Evolutionary conservation across 768 basidiomycete genomes (phyloP), one percentile per base, ranked within the genome.

Genomic region (Suillus americanus): DNA sequence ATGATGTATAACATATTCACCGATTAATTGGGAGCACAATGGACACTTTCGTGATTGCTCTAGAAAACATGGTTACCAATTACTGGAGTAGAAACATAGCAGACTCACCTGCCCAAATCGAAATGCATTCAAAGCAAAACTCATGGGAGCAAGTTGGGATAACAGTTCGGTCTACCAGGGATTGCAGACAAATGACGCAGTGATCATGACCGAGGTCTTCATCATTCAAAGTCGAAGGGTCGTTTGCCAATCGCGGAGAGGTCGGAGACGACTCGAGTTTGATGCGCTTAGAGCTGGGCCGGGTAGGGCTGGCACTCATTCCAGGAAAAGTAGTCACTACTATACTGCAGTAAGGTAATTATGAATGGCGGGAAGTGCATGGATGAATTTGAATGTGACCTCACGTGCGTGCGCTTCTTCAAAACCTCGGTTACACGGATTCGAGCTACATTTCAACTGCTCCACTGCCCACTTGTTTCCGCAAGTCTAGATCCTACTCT

Each of bases 111-210:
- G 91, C 85, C 95, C 95, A 97, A 1, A 95, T 77, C 55, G 90
- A 79, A 28, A 97, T 82, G 74, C 95, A 98, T 63, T 93, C 91
- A 68, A 97, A 97, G 71, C 95, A 98, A 72, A 96, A 96, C 71
- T 92, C 91, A 79, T 98, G 95, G 2, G 92, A 91, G 75, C 95
- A 97, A 9, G 81, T 83, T 1, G 94, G 92, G 30, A 97, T 80
- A 45, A 96, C 83, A 0, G 95, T 91, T 53, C 91, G 81, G 78
- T 97, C 94, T 16, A 82, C 79, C 60, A 95, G 79, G 13, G 79
- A 65, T 70, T 96, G 92, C 28, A 98, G 79, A 70, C 95, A 98
- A 40, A 98, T 97, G 64, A 90, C 88, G 72, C 95, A 98, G 69
- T 87, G 81, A 28, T 89, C 86, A 53, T 83, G 20, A 45, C 54